Conservation (phyloP, 225 moss, liverwort and hornwort genomes). For the Pleurozium schreberi region DNA sequence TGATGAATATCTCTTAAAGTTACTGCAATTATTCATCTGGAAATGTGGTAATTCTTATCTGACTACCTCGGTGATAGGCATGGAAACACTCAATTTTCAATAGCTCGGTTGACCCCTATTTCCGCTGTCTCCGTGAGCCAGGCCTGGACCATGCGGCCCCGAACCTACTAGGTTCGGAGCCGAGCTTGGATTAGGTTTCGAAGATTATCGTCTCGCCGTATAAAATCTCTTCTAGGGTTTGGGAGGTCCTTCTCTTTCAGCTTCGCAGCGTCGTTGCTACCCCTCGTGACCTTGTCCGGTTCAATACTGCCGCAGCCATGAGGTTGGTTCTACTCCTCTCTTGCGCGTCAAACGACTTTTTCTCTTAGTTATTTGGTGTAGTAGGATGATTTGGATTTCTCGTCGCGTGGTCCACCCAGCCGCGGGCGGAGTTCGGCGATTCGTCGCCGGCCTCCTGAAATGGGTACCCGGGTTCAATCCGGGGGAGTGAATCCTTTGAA, state of each 20-base stretch:
- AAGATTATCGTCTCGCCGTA: neutral
- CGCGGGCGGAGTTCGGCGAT: constrained; percentile 26
- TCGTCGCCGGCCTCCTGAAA: constrained; percentile 11
- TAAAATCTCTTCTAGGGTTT: neutral
- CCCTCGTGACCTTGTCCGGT: neutral
- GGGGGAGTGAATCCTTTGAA: neutral
- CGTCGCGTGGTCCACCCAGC: constrained; percentile 46
- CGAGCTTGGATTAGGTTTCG: neutral
- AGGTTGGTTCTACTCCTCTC: neutral
- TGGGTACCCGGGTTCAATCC: constrained; percentile 13
- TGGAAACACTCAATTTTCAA: neutral
- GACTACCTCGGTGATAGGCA: neutral
- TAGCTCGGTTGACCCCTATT: neutral
- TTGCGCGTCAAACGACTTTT: neutral
- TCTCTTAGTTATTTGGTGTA: neutral
- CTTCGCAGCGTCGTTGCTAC: constrained; percentile 1
- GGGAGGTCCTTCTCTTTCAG: neutral
- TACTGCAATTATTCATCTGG: too few relatives aligned
- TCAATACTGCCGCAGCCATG: neutral
- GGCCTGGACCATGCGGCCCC: neutral
- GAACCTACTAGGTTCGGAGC: neutral
- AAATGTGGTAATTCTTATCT: neutral
- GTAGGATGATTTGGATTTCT: neutral
- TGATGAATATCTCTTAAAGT: too few relatives aligned
- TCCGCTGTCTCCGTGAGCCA: neutral